These are phyloP conservation scores for Cynanchum wilfordii DNA, from an alignment of 257 asterid species.

Conservation along the genomic window DNA sequence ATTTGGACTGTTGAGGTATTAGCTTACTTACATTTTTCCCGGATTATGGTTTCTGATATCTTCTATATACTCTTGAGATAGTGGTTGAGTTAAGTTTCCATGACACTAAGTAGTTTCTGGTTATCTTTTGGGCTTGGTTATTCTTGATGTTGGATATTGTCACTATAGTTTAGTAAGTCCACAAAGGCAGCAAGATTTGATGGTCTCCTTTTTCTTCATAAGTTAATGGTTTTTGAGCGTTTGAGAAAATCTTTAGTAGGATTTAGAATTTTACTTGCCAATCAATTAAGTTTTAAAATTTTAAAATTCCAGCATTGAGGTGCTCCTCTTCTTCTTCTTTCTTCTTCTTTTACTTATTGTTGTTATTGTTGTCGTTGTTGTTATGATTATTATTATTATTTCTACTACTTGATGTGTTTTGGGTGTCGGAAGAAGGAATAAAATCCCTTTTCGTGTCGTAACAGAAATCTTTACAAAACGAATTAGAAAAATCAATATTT, in stretches of 20 bases:
- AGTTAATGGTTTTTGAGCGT: neutral
- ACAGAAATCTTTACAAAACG: neutral
- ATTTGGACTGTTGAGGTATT: constrained; percentile 37
- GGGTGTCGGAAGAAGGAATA: neutral
- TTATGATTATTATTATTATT: too few species aligned
- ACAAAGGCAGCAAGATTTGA: neutral
- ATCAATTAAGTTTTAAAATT: neutral
- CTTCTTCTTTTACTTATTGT: too few species aligned
- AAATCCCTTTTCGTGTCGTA: neutral
- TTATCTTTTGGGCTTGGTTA: neutral
- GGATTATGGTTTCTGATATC: neutral
- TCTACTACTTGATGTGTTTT: neutral
- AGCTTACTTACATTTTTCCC: neutral
- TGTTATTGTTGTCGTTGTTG: too few species aligned
- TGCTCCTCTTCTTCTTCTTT: neutral
- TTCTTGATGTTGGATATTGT: neutral
- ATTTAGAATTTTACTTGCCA: neutral
- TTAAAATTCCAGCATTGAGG: neutral
- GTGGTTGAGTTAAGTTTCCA: neutral
- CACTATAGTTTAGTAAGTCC: neutral
- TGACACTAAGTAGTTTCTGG: neutral
- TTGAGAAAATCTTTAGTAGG: neutral
- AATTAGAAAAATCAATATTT: neutral
- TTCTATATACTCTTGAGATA: neutral
- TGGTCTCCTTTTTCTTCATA: neutral